phyloP scores from a whole-genome alignment of 78 protist species.

The Ministeria vibrans region DNA sequence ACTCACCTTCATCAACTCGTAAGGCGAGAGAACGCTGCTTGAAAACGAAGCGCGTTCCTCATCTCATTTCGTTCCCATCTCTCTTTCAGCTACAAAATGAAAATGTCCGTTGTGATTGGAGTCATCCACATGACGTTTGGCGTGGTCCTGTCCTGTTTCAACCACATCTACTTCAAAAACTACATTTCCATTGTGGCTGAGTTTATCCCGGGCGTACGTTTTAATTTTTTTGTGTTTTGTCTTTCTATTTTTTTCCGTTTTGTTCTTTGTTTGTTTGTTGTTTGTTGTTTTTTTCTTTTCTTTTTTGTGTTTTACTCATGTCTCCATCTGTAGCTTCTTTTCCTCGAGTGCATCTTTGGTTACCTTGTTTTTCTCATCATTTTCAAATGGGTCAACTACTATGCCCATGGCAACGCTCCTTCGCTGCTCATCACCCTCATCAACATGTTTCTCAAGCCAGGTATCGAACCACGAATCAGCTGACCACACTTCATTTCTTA shows the following conservation, averaged over 20 bases:
- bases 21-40: too few species aligned
- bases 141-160: slow-evolving; percentile 63
- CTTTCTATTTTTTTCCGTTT: slow-evolving; percentile 89
- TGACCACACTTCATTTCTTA: too few species aligned
- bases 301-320: too few species aligned
- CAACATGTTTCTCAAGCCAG: slow-evolving; percentile 73
- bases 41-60: too few species aligned
- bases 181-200: slow-evolving; percentile 48
- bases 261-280: too few species aligned
- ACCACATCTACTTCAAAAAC: slow-evolving; percentile 58
- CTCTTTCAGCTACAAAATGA: slow-evolving; percentile 99
- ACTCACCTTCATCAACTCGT: slow-evolving; percentile 87
- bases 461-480: too few species aligned
- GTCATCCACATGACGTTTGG: slow-evolving; percentile 94
- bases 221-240: too few species aligned
- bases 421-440: slow-evolving; percentile 61
- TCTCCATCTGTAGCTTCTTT: slow-evolving; percentile 83
- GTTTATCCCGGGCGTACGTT: slow-evolving; percentile 94
- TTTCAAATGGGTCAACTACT: slow-evolving; percentile 66
- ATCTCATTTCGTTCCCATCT: too few species aligned
- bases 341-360: slow-evolving; percentile 95
- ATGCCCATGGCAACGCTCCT: slow-evolving; percentile 30
- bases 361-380: slow-evolving; percentile 75
- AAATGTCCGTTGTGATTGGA: slow-evolving; percentile 93
- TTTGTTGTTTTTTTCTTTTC: too few species aligned